phyloP scores from a whole-genome alignment of 192 early-diverging fungal species.

The Coemansia sp. region DNA sequence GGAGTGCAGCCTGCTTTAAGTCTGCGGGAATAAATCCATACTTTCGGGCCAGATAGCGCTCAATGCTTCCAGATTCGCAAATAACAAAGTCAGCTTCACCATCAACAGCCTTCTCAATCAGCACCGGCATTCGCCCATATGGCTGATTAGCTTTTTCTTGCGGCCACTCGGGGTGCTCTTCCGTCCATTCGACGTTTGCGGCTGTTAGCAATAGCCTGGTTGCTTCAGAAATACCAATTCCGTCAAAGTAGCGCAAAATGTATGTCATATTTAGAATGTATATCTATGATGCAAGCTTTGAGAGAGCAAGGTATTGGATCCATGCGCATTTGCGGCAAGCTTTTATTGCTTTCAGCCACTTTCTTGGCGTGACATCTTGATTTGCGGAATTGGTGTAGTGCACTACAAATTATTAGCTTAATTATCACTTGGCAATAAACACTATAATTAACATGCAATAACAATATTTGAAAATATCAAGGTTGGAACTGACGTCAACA shows the following conservation, averaged over 20 bases:
- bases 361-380: no score
- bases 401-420: no score
- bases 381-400: no score
- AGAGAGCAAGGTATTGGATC: no score
- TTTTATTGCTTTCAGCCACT: background rate
- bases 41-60: slow-evolving; percentile 53
- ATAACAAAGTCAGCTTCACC: slow-evolving; percentile 32
- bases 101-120: slow-evolving; percentile 46
- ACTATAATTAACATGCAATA: no score
- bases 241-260: slow-evolving; percentile 40
- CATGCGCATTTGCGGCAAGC: background rate
- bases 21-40: slow-evolving; percentile 40
- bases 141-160: slow-evolving; percentile 51
- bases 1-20: slow-evolving; percentile 35
- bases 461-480: no score
- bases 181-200: slow-evolving; percentile 38
- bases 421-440: no score
- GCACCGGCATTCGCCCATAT: slow-evolving; percentile 54
- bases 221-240: slow-evolving; percentile 24
- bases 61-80: slow-evolving; percentile 51
- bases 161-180: slow-evolving; percentile 53
- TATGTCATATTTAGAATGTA: slow-evolving; percentile 11
- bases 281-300: background rate
- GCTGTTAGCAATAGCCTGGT: slow-evolving; percentile 48
- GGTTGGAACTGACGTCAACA: no score